Evolutionary conservation across 139 green algal genomes (phyloP).

Genomic region (Ettlia oleoabundans): DNA sequence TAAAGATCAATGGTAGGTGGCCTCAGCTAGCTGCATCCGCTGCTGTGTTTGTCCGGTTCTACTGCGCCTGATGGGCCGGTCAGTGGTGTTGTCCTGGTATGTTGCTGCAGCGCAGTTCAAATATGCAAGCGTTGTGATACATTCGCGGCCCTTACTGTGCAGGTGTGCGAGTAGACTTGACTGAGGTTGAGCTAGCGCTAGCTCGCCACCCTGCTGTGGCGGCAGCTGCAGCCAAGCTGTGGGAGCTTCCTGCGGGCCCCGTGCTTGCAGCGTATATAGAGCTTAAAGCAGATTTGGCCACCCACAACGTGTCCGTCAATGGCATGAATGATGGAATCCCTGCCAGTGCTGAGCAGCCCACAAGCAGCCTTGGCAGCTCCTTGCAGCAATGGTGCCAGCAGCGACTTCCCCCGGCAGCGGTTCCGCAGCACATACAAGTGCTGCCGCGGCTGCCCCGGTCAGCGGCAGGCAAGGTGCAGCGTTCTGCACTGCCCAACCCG

Average conservation of each 20-base stretch:
- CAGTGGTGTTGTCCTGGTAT: too few relatives aligned
- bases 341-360: not conserved
- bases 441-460: slow-evolving; percentile 47
- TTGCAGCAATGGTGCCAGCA: slow-evolving; percentile 12
- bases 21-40: too few relatives aligned
- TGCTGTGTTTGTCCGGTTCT: too few relatives aligned
- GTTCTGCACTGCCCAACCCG: slow-evolving; percentile 10
- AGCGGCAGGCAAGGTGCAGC: slow-evolving; percentile 50
- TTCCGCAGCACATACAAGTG: slow-evolving; percentile 23
- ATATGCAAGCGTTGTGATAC: not conserved
- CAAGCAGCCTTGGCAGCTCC: not conserved
- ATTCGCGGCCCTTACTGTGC: not conserved
- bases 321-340: too few relatives aligned
- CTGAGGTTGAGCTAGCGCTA: slow-evolving; percentile 57
- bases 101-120: too few relatives aligned
- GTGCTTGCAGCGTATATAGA: slow-evolving; percentile 6
- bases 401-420: slow-evolving; percentile 37
- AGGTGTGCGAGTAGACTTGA: slow-evolving; percentile 56
- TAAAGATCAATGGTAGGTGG: slow-evolving; percentile 49
- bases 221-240: slow-evolving; percentile 44
- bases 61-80: too few relatives aligned
- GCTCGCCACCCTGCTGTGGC: slow-evolving; percentile 40
- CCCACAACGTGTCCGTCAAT: too few relatives aligned
- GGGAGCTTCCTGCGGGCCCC: slow-evolving; percentile 18
- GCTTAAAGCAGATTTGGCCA: not conserved